Evolutionary conservation across 495 filamentous ascomycete species (phyloP).

Genomic region (Annulohypoxylon stygium): DNA sequence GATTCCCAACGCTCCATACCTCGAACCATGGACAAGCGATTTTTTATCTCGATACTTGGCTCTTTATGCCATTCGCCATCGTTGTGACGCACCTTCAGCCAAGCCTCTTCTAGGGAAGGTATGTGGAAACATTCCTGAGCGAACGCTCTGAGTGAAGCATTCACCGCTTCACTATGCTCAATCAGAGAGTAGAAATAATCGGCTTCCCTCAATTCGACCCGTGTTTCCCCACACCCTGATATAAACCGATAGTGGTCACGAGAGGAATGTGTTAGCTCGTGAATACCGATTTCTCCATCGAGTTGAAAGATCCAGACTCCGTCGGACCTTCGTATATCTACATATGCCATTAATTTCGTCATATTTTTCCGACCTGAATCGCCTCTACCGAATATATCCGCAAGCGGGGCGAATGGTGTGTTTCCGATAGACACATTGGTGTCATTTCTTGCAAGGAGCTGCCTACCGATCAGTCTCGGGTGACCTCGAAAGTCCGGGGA

Average conservation of each 20-base stretch:
- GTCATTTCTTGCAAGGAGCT: background rate
- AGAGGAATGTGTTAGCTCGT: background rate
- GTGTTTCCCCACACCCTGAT: background rate
- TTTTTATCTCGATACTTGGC: too few relatives aligned
- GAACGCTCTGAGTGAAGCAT: too few relatives aligned
- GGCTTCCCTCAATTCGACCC: too few relatives aligned
- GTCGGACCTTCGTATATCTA: background rate
- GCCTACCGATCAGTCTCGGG: background rate
- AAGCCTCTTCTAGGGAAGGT: too few relatives aligned
- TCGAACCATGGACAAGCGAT: too few relatives aligned
- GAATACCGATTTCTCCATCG: background rate
- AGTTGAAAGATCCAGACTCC: background rate
- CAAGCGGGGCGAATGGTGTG: background rate
- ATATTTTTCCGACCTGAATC: background rate
- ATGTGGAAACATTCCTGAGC: too few relatives aligned
- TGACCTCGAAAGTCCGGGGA: background rate
- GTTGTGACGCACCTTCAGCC: too few relatives aligned
- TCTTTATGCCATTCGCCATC: too few relatives aligned
- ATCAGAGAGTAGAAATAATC: too few relatives aligned
- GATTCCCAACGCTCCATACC: background rate
- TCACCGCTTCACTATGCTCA: too few relatives aligned
- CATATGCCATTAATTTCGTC: background rate
- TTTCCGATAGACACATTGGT: background rate
- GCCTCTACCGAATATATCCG: background rate
- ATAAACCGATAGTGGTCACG: background rate